A percentile compares a stretch with the other conserved stretches of the same genome.
These are phyloP conservation scores for Gentiana straminea DNA, from an alignment of 257 asterid species.

Conservation along the genomic window DNA sequence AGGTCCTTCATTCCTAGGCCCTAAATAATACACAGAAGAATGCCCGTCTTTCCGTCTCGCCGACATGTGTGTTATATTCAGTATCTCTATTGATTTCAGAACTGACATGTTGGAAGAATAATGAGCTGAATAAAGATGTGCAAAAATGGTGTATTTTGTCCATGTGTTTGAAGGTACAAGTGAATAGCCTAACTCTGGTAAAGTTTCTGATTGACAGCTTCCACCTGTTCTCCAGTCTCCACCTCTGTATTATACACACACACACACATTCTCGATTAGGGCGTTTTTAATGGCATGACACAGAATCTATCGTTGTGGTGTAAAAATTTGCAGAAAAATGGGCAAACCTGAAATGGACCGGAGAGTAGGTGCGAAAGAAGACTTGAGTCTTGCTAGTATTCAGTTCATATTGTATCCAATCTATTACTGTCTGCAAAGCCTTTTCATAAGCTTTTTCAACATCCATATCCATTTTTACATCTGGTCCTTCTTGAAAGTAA, in stretches of 20 bases:
- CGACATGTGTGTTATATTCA: slow-evolving; percentile 61
- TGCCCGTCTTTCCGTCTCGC: slow-evolving; percentile 85
- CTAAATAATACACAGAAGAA: slow-evolving; percentile 73
- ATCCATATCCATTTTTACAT: slow-evolving; percentile 59
- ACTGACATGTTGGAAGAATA: slow-evolving; percentile 17
- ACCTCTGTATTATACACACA: slow-evolving; percentile 35
- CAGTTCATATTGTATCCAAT: slow-evolving; percentile 53
- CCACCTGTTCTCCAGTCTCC: slow-evolving; percentile 95
- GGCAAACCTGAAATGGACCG: slow-evolving; percentile 73
- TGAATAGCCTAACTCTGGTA: slow-evolving; percentile 65
- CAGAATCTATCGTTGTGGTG: not conserved
- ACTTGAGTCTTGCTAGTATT: slow-evolving; percentile 59
- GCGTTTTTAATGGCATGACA: not conserved
- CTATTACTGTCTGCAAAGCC: slow-evolving; percentile 54
- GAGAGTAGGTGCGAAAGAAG: slow-evolving; percentile 79
- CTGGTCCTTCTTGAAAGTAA: slow-evolving; percentile 79
- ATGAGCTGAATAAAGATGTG: slow-evolving; percentile 20
- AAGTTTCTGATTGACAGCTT: slow-evolving; percentile 62
- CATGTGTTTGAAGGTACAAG: slow-evolving; percentile 56
- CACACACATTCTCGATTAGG: too few relatives aligned
- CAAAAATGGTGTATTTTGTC: slow-evolving; percentile 43
- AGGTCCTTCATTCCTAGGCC: slow-evolving; percentile 32
- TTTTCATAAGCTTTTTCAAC: slow-evolving; percentile 53
- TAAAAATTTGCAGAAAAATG: too few relatives aligned
- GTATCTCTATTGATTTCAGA: slow-evolving; percentile 25